Evolutionary conservation across 2,329 filamentous ascomycete genomes (phyloP).

Genomic region (Talaromyces sp.): DNA sequence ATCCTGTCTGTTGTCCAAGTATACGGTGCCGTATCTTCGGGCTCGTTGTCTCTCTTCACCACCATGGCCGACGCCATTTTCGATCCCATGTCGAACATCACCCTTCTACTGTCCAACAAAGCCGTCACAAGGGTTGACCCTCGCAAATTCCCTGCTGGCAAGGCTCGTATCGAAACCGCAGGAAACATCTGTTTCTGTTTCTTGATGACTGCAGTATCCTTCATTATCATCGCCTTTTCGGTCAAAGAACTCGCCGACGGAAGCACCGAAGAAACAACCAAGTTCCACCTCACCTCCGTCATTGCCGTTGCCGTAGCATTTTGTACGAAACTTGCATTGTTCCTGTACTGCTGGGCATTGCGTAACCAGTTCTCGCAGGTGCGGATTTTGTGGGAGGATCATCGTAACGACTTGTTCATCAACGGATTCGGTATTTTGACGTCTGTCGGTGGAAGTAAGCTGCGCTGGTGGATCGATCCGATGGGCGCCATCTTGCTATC

Average conservation of each 20-base stretch:
- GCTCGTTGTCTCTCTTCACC: constrained; percentile 92
- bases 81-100: constrained; percentile 85
- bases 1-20: constrained; percentile 76
- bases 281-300: constrained; percentile 77
- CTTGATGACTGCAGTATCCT: constrained; percentile 87
- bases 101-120: constrained; percentile 79
- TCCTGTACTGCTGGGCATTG: constrained; percentile 88
- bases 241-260: constrained; percentile 62
- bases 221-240: constrained; percentile 89
- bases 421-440: constrained; percentile 92
- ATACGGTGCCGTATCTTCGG: constrained; percentile 81
- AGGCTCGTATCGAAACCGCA: constrained; percentile 88
- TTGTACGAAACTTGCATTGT: constrained; percentile 74
- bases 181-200: constrained; percentile 97
- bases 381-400: constrained; percentile 91
- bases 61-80: constrained; percentile 96
- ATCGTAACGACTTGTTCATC: constrained; percentile 95
- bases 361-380: constrained; percentile 90
- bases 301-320: constrained; percentile 84
- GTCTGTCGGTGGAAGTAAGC: constrained; percentile 82
- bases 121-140: constrained; percentile 85
- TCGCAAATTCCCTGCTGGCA: constrained; percentile 82
- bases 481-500: constrained; percentile 84
- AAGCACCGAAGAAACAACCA: constrained; percentile 51
- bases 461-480: constrained; percentile 93